Percentiles rank a stretch among this genome's conserved stretches.
Conservation (phyloP, 768 basidiomycete genomes). For the Trametopsis cervina region DNA sequence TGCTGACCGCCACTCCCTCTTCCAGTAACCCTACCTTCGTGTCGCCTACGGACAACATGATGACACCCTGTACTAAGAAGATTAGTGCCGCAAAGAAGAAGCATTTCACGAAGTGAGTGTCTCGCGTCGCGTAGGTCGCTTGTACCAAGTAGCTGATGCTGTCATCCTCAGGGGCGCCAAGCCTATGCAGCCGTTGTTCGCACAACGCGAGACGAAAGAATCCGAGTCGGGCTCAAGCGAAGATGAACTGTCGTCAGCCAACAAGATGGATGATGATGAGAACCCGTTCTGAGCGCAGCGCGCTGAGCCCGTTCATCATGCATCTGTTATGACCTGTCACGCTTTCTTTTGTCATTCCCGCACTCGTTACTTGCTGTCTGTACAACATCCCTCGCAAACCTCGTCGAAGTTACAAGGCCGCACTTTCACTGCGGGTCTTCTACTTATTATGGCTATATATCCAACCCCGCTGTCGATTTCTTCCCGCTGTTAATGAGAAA, state of each 20-base stretch:
- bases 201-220: slow-evolving; percentile 30
- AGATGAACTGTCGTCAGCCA: slow-evolving; percentile 19
- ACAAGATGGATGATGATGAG: slow-evolving; percentile 44
- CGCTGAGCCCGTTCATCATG: neutral
- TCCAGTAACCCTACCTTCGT: slow-evolving; percentile 78
- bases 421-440: neutral
- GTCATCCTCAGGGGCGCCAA: slow-evolving; percentile 42
- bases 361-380: neutral
- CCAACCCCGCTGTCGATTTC: neutral
- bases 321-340: neutral
- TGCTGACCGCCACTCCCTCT: slow-evolving; percentile 8
- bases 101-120: slow-evolving; percentile 78
- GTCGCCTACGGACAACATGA: slow-evolving; percentile 92
- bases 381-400: neutral
- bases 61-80: slow-evolving; percentile 93
- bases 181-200: slow-evolving; percentile 54
- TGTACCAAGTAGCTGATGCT: neutral
- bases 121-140: neutral
- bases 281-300: slow-evolving; percentile 54
- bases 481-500: neutral
- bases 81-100: slow-evolving; percentile 88
- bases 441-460: slow-evolving; percentile 7
- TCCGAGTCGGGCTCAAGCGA: slow-evolving; percentile 30
- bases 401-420: neutral
- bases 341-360: neutral